These are phyloP conservation scores for Physcomitrellopsis africana DNA, from an alignment of 225 moss, liverwort and hornwort species.

Conservation along the genomic window DNA sequence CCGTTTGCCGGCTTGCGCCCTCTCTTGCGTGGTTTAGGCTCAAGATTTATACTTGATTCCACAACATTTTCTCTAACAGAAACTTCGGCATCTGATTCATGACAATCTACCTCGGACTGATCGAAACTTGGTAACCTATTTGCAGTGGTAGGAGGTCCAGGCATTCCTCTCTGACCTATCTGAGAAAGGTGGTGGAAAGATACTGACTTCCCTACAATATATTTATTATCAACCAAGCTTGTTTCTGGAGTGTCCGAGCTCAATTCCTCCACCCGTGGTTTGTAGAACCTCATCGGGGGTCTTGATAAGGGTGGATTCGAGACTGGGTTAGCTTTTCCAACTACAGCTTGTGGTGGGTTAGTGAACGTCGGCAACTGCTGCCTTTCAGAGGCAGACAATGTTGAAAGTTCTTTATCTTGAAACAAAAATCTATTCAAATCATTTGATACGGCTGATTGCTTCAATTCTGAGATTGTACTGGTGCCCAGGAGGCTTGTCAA, in stretches of 20 bases:
- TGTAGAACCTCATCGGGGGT: neutral
- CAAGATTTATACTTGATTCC: slow-evolving; percentile 49
- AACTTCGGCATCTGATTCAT: slow-evolving; percentile 73
- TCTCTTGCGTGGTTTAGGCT: slow-evolving; percentile 68
- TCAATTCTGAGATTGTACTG: slow-evolving; percentile 18
- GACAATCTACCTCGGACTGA: slow-evolving; percentile 49
- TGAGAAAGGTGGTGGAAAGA: slow-evolving; percentile 30
- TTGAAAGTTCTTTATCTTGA: slow-evolving; percentile 19
- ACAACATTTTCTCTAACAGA: slow-evolving; percentile 51
- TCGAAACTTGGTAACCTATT: slow-evolving; percentile 51
- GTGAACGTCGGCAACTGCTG: too few species aligned
- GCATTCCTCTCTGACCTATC: slow-evolving; percentile 32
- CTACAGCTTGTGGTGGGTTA: too few species aligned
- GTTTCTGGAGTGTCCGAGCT: slow-evolving; percentile 1
- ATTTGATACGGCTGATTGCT: slow-evolving; percentile 12
- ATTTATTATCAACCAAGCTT: slow-evolving; percentile 2
- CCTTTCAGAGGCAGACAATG: neutral
- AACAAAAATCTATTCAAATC: slow-evolving; percentile 3
- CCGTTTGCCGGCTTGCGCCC: slow-evolving; percentile 77
- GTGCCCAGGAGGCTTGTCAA: slow-evolving; percentile 18
- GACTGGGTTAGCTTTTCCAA: too few species aligned
- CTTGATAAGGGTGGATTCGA: too few species aligned
- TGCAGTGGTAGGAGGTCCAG: slow-evolving; percentile 31
- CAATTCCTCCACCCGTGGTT: slow-evolving; percentile 20
- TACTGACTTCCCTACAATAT: slow-evolving; percentile 19